Percentiles rank a stretch among this genome's conserved stretches.
phyloP scores from a whole-genome alignment of 2,329 filamentous ascomycete species.

The Fusarium verrucosum region DNA sequence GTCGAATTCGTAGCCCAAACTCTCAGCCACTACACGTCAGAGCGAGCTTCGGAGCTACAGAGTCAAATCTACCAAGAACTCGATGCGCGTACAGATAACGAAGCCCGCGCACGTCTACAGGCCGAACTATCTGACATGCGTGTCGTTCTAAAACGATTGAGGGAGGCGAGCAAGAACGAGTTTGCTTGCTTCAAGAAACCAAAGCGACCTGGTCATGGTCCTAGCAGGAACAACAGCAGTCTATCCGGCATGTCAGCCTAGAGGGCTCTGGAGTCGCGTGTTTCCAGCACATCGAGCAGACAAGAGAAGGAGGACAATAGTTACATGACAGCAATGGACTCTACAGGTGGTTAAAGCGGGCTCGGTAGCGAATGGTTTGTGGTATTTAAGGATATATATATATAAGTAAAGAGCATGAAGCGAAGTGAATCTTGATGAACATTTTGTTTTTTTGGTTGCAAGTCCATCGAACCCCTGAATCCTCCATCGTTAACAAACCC shows the following conservation, averaged over 20 bases:
- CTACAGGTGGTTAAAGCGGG: neutral
- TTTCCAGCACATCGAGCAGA: neutral
- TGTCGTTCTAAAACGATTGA: slow-evolving; percentile 81
- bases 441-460: neutral
- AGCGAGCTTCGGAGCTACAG: slow-evolving; percentile 82
- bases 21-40: slow-evolving; percentile 86
- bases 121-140: slow-evolving; percentile 91
- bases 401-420: slow-evolving; percentile 7
- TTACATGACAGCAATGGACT: slow-evolving; percentile 3
- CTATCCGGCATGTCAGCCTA: slow-evolving; percentile 42
- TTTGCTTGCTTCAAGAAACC: slow-evolving; percentile 85
- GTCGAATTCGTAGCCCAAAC: slow-evolving; percentile 98
- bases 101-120: slow-evolving; percentile 81
- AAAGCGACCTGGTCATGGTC: slow-evolving; percentile 54
- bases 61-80: slow-evolving; percentile 91
- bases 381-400: slow-evolving; percentile 3
- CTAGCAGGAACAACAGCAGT: slow-evolving; percentile 48
- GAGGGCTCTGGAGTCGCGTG: slow-evolving; percentile 20
- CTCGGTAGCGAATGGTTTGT: neutral
- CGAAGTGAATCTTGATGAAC: slow-evolving; percentile 7
- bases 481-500: slow-evolving; percentile 7
- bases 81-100: slow-evolving; percentile 88
- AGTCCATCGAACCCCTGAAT: neutral
- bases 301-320: slow-evolving; percentile 17
- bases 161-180: slow-evolving; percentile 83